Percentiles rank a stretch among this genome's conserved stretches.
phyloP scores from a whole-genome alignment of 208 protist genomes.

The Lotmaria passim region DNA sequence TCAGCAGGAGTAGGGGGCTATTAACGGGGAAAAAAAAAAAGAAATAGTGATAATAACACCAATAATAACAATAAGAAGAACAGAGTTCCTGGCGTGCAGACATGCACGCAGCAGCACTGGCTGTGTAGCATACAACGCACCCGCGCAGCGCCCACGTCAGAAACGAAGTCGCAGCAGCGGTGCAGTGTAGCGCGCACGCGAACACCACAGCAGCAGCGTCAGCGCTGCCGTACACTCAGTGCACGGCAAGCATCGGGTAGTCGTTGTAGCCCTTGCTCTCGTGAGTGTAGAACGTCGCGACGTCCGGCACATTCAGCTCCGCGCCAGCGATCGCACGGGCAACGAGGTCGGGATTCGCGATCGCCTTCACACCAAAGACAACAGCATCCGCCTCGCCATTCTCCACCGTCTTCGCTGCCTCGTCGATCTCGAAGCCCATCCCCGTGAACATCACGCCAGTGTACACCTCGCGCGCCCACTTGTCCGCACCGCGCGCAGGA shows the following conservation, averaged over 20 bases:
- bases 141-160: no score
- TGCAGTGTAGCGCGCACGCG: no score
- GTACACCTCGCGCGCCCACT: slow-evolving; percentile 58
- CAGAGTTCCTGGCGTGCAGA: no score
- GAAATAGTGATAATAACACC: no score
- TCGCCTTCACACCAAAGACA: slow-evolving; percentile 55
- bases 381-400: slow-evolving; percentile 56
- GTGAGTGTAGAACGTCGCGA: slow-evolving; percentile 42
- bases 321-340: slow-evolving; percentile 37
- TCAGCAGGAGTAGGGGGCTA: no score
- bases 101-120: no score
- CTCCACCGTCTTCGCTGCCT: slow-evolving; percentile 50
- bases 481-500: slow-evolving; percentile 34
- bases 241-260: not conserved
- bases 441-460: slow-evolving; percentile 54
- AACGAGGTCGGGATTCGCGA: slow-evolving; percentile 81
- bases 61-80: no score
- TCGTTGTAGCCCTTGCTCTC: slow-evolving; percentile 42
- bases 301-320: slow-evolving; percentile 38
- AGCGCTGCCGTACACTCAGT: no score
- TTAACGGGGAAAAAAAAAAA: no score
- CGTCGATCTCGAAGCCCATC: slow-evolving; percentile 49
- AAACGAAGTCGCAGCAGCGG: no score
- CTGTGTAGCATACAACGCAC: no score
- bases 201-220: no score